Evolutionary conservation across 169 alveolate species (phyloP).

Genomic region (Pseudocohnilembus persalinus): DNA sequence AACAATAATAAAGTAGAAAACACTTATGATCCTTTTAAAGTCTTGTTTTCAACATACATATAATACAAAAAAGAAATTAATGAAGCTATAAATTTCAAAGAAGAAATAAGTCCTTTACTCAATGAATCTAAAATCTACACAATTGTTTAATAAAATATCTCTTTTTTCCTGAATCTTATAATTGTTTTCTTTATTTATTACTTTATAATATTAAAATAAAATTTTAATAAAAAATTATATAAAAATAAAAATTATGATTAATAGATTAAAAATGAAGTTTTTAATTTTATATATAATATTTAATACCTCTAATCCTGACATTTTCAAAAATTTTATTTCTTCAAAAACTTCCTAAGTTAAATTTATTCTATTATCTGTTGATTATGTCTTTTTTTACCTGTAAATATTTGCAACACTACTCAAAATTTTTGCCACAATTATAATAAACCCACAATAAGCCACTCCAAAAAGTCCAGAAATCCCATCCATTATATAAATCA

Average conservation of each 20-base stretch:
- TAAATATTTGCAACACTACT: not conserved
- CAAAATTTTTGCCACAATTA: not conserved
- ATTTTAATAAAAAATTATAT: too few relatives aligned
- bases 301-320: not conserved
- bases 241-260: too few relatives aligned
- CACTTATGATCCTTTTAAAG: not conserved
- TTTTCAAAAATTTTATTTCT: not conserved
- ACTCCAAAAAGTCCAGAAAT: not conserved
- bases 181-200: not conserved
- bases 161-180: not conserved
- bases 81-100: not conserved
- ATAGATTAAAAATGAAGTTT: too few relatives aligned
- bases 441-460: not conserved
- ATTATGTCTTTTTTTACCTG: not conserved
- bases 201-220: too few relatives aligned
- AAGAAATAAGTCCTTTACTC: not conserved
- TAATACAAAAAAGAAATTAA: not conserved
- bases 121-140: not conserved
- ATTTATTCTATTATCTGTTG: not conserved
- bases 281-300: too few relatives aligned
- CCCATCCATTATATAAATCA: not conserved
- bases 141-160: not conserved
- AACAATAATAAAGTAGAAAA: not conserved
- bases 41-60: not conserved
- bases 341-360: not conserved